A percentile compares a stretch with the other conserved stretches of the same genome.
Evolutionary conservation across 1,284 basidiomycete genomes (phyloP).

Genomic region (Trametes hirsuta): DNA sequence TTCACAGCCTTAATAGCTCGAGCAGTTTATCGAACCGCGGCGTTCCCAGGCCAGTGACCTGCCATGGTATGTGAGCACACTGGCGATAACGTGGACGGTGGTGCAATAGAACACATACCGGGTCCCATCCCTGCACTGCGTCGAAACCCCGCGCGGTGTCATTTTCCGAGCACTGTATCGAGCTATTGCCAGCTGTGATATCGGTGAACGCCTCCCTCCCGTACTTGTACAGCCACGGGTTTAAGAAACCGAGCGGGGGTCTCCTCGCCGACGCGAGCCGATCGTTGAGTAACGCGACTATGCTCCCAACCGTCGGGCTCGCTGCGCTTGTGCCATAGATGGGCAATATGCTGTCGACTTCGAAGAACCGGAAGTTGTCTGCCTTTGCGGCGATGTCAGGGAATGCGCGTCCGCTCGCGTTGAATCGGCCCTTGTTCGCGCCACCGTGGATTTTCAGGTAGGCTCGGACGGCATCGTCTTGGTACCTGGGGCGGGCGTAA

Average conservation of each 20-base stretch:
- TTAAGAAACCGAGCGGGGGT: slow-evolving; percentile 48
- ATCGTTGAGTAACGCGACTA: slow-evolving; percentile 61
- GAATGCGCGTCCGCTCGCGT: slow-evolving; percentile 35
- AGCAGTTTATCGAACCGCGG: slow-evolving; percentile 23
- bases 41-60: slow-evolving; percentile 26
- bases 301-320: slow-evolving; percentile 52
- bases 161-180: slow-evolving; percentile 28
- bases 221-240: slow-evolving; percentile 44
- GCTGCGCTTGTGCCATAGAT: slow-evolving; percentile 54
- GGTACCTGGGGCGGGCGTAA: slow-evolving; percentile 44
- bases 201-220: slow-evolving; percentile 27
- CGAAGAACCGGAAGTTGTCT: slow-evolving; percentile 38
- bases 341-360: slow-evolving; percentile 39
- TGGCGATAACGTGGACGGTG: neutral
- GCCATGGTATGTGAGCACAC: neutral
- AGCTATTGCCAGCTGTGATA: slow-evolving; percentile 30
- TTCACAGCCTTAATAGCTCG: too few relatives aligned
- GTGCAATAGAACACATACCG: slow-evolving; percentile 35
- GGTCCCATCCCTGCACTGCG: slow-evolving; percentile 44
- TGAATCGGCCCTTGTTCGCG: slow-evolving; percentile 32
- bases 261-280: slow-evolving; percentile 44
- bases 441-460: slow-evolving; percentile 37
- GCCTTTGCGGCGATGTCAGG: slow-evolving; percentile 37
- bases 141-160: slow-evolving; percentile 46
- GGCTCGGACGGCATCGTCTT: slow-evolving; percentile 35